Evolutionary conservation across 495 filamentous ascomycete genomes (phyloP).

Genomic region (Podospora fimiseda): DNA sequence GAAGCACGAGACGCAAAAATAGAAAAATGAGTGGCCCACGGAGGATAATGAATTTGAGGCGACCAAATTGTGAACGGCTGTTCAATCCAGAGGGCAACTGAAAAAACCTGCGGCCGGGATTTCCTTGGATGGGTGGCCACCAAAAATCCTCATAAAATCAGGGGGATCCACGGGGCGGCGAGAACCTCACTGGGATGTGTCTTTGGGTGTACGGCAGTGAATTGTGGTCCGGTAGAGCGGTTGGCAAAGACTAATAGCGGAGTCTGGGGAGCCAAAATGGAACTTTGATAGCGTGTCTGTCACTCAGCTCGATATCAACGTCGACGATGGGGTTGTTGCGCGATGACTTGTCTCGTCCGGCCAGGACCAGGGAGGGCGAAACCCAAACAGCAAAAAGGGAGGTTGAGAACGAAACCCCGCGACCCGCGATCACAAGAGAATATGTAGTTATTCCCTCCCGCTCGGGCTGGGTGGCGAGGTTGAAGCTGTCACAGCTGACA

Average conservation of each 20-base stretch:
- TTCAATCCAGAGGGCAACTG: slow-evolving; percentile 16
- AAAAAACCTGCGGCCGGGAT: slow-evolving; percentile 27
- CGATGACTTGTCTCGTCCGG: slow-evolving; percentile 3
- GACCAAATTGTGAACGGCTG: slow-evolving; percentile 10
- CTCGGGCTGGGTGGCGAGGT: slow-evolving; percentile 24
- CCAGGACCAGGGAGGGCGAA: slow-evolving; percentile 5
- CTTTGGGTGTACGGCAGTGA: slow-evolving; percentile 16
- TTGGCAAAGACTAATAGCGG: slow-evolving; percentile 14
- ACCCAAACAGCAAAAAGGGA: slow-evolving; percentile 2
- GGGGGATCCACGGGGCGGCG: slow-evolving; percentile 29
- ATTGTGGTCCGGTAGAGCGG: slow-evolving; percentile 15
- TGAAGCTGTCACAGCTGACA: slow-evolving; percentile 20
- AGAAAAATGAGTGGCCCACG: slow-evolving; percentile 8
- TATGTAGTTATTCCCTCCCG: slow-evolving; percentile 18
- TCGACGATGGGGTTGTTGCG: slow-evolving; percentile 6
- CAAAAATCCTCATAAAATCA: slow-evolving; percentile 22
- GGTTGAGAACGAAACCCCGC: slow-evolving; percentile 1
- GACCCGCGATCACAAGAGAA: slow-evolving; percentile 26
- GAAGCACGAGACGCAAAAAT: slow-evolving; percentile 20
- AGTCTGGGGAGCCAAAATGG: slow-evolving; percentile 13
- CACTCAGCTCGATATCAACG: slow-evolving; percentile 13
- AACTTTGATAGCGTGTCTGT: slow-evolving; percentile 1
- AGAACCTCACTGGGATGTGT: slow-evolving; percentile 28
- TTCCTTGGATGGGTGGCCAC: slow-evolving; percentile 22
- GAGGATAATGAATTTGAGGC: slow-evolving; percentile 5